Conservation (phyloP, 495 filamentous ascomycete species). For the Aspergillus saccharolyticus region DNA sequence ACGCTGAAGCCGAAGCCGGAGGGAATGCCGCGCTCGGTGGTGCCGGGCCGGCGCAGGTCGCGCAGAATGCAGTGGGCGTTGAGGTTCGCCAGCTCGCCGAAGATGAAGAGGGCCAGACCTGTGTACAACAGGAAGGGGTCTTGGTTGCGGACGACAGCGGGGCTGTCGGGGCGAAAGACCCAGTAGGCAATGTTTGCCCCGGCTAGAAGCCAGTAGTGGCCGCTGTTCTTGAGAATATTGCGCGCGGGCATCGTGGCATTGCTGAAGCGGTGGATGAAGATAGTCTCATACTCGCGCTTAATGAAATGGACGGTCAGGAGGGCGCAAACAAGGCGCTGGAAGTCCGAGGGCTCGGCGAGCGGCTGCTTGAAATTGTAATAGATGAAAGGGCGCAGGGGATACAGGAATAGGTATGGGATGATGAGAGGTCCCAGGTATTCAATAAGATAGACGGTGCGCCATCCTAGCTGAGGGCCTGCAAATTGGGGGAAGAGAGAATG, state of each 20-base stretch:
- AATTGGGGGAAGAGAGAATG: background rate
- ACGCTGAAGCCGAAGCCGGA: slow-evolving; percentile 74
- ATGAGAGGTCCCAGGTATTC: slow-evolving; percentile 95
- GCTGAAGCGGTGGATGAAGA: slow-evolving; percentile 95
- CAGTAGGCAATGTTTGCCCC: slow-evolving; percentile 80
- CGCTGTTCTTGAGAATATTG: slow-evolving; percentile 88
- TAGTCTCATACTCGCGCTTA: slow-evolving; percentile 91
- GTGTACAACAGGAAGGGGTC: slow-evolving; percentile 50
- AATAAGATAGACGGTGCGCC: slow-evolving; percentile 90
- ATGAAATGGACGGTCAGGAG: slow-evolving; percentile 79
- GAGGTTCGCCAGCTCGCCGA: slow-evolving; percentile 76
- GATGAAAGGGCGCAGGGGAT: slow-evolving; percentile 64
- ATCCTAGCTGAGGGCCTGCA: slow-evolving; percentile 82
- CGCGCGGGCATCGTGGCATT: slow-evolving; percentile 81
- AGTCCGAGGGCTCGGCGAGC: slow-evolving; percentile 50
- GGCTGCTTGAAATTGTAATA: slow-evolving; percentile 55
- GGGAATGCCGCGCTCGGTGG: slow-evolving; percentile 83
- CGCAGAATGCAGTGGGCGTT: slow-evolving; percentile 72
- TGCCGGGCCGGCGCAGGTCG: slow-evolving; percentile 69
- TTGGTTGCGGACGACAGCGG: slow-evolving; percentile 46
- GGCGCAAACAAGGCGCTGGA: slow-evolving; percentile 65
- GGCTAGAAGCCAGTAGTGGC: slow-evolving; percentile 82
- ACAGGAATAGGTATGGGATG: slow-evolving; percentile 72
- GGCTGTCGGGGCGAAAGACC: slow-evolving; percentile 70
- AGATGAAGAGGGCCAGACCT: slow-evolving; percentile 63